Evolutionary conservation across 1,284 basidiomycete genomes (phyloP).

Genomic region (Heliocybe sulcata): DNA sequence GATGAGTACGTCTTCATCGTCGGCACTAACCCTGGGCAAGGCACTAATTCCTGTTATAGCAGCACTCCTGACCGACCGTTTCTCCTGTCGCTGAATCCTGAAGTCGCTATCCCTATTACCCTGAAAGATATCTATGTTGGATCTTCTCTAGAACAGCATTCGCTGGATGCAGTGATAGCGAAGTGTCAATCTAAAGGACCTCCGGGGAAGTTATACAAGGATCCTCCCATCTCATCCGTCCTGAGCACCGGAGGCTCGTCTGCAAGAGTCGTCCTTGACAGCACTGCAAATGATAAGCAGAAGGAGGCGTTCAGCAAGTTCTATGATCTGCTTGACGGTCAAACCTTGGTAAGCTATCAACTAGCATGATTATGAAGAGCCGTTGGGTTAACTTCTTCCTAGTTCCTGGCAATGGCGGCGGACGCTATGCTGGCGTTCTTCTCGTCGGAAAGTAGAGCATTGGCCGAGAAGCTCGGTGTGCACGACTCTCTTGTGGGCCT

Average conservation of each 20-base stretch:
- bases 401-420: constrained; percentile 49
- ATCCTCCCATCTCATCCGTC: constrained; percentile 35
- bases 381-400: constrained; percentile 6
- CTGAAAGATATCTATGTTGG: constrained; percentile 29
- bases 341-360: constrained; percentile 39
- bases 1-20: not conserved
- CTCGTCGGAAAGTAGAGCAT: constrained; percentile 34
- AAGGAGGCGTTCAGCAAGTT: constrained; percentile 37
- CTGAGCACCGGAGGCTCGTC: constrained; percentile 43
- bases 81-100: constrained; percentile 33
- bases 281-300: constrained; percentile 29
- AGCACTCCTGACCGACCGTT: constrained; percentile 19
- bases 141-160: constrained; percentile 10
- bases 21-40: not conserved
- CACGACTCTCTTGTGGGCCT: constrained; percentile 24
- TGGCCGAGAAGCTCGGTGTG: constrained; percentile 34
- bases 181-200: constrained; percentile 21
- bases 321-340: constrained; percentile 32
- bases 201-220: constrained; percentile 49
- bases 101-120: constrained; percentile 31
- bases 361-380: constrained; percentile 1
- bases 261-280: constrained; percentile 32
- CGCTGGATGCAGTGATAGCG: constrained; percentile 27
- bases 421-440: constrained; percentile 43
- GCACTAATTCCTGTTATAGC: constrained; percentile 1